These are phyloP conservation scores for Raphidocelis subcapitata DNA, from an alignment of 139 green algal genomes.

Conservation along the genomic window DNA sequence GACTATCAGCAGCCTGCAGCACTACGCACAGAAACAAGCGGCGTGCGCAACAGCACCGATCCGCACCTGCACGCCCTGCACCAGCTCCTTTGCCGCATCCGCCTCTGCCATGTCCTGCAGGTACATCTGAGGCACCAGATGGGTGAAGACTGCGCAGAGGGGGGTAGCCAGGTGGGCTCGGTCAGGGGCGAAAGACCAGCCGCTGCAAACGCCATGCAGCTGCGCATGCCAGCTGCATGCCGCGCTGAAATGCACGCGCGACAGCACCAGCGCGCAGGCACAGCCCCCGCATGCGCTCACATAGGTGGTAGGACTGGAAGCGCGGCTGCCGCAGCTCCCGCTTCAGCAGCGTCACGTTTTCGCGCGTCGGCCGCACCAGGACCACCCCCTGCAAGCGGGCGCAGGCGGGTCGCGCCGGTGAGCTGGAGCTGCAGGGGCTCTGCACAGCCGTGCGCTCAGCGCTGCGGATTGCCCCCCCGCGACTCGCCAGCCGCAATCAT, in stretches of 20 bases:
- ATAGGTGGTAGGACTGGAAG: slow-evolving; percentile 87
- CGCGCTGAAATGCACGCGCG: too few relatives aligned
- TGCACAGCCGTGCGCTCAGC: too few relatives aligned
- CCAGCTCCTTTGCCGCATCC: slow-evolving; percentile 71
- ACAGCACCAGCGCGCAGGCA: not conserved
- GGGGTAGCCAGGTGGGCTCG: too few relatives aligned
- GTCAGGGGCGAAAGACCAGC: too few relatives aligned
- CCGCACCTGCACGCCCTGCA: slow-evolving; percentile 71
- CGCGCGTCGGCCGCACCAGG: slow-evolving; percentile 86
- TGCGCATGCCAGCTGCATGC: too few relatives aligned
- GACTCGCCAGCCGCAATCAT: slow-evolving; percentile 6
- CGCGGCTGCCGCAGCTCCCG: slow-evolving; percentile 81
- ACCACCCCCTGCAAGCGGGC: slow-evolving; percentile 80
- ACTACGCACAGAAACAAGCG: too few relatives aligned
- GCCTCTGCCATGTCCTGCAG: slow-evolving; percentile 94
- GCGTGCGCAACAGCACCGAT: too few relatives aligned
- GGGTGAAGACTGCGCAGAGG: slow-evolving; percentile 68
- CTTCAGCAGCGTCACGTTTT: slow-evolving; percentile 85
- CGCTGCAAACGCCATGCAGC: too few relatives aligned
- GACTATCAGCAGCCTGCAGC: not conserved
- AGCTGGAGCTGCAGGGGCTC: not conserved
- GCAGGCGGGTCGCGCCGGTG: too few relatives aligned
- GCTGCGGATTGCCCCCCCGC: too few relatives aligned
- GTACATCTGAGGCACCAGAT: slow-evolving; percentile 83
- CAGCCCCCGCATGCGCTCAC: too few relatives aligned